These are phyloP conservation scores for Dothiorella sarmentorum DNA, from an alignment of 2,329 filamentous ascomycete genomes.

Conservation along the genomic window DNA sequence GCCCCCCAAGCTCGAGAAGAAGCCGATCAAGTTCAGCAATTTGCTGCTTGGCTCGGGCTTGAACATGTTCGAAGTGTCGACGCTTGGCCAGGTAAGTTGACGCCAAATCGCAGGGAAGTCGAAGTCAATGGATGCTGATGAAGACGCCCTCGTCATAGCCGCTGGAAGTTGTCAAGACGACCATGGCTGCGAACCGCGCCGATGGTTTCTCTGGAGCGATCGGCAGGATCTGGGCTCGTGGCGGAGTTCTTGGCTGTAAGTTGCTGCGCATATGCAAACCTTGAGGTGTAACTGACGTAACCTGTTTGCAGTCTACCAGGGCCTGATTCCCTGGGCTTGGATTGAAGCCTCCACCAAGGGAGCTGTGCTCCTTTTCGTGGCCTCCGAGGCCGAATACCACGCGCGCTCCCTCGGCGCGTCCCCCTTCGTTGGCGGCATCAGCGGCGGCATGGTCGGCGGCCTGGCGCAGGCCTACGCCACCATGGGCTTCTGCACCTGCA, in stretches of 20 bases:
- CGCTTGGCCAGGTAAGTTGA: slow-evolving; percentile 59
- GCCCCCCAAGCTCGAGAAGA: slow-evolving; percentile 80
- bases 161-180: slow-evolving; percentile 98
- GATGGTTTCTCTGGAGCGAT: slow-evolving; percentile 83
- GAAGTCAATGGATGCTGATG: slow-evolving; percentile 40
- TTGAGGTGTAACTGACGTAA: background rate
- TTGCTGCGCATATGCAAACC: slow-evolving; percentile 31
- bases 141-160: slow-evolving; percentile 56
- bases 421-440: slow-evolving; percentile 85
- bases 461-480: slow-evolving; percentile 97
- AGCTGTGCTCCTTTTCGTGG: slow-evolving; percentile 97
- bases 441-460: slow-evolving; percentile 88
- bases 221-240: slow-evolving; percentile 85
- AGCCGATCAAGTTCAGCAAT: slow-evolving; percentile 99
- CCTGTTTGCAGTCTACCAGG: slow-evolving; percentile 81
- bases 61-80: slow-evolving; percentile 88
- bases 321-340: slow-evolving; percentile 99
- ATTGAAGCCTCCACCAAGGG: slow-evolving; percentile 99
- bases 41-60: slow-evolving; percentile 88
- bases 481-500: slow-evolving; percentile 99
- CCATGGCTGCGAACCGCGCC: slow-evolving; percentile 94
- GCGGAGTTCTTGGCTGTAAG: slow-evolving; percentile 92
- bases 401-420: slow-evolving; percentile 77
- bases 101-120: background rate
- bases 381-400: slow-evolving; percentile 95